phyloP scores from a whole-genome alignment of 768 basidiomycete species.

The Piloderma croceum region DNA sequence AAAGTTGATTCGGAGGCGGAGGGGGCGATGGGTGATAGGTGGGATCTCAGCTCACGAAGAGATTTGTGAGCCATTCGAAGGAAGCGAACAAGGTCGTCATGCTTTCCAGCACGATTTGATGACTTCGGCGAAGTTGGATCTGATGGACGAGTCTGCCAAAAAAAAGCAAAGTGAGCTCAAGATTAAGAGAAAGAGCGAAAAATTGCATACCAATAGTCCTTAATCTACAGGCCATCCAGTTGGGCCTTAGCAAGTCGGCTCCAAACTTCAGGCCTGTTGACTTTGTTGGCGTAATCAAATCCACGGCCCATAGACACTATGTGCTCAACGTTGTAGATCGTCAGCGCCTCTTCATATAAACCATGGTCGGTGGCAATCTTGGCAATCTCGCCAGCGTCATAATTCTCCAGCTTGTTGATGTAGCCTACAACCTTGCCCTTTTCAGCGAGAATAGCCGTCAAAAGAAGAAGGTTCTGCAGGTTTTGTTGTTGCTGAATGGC shows the following conservation, averaged over 20 bases:
- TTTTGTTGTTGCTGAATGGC: constrained; percentile 96
- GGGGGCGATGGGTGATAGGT: too few relatives aligned
- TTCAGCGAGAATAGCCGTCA: constrained; percentile 95
- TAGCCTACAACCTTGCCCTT: constrained; percentile 98
- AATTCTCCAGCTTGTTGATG: constrained; percentile 95
- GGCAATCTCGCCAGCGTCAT: constrained; percentile 91
- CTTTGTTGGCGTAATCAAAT: constrained; percentile 91
- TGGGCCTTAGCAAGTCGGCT: constrained; percentile 97
- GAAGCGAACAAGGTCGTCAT: constrained; percentile 92
- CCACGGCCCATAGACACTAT: constrained; percentile 97
- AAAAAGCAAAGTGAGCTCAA: constrained; percentile 1
- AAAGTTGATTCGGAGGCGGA: too few relatives aligned
- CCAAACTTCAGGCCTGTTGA: constrained; percentile 96
- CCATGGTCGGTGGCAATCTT: constrained; percentile 96
- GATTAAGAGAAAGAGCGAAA: background rate
- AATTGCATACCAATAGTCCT: constrained; percentile 85
- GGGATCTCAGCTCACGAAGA: constrained; percentile 91
- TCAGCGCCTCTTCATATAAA: constrained; percentile 92
- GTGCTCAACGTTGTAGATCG: constrained; percentile 97
- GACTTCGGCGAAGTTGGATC: constrained; percentile 90
- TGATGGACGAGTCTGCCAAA: constrained; percentile 96
- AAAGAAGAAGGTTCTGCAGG: constrained; percentile 88
- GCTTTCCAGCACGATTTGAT: constrained; percentile 90
- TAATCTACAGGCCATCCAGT: constrained; percentile 94
- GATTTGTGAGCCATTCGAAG: constrained; percentile 98